Conservation (phyloP, 208 protist genomes). For the Crithidia fasciculata region DNA sequence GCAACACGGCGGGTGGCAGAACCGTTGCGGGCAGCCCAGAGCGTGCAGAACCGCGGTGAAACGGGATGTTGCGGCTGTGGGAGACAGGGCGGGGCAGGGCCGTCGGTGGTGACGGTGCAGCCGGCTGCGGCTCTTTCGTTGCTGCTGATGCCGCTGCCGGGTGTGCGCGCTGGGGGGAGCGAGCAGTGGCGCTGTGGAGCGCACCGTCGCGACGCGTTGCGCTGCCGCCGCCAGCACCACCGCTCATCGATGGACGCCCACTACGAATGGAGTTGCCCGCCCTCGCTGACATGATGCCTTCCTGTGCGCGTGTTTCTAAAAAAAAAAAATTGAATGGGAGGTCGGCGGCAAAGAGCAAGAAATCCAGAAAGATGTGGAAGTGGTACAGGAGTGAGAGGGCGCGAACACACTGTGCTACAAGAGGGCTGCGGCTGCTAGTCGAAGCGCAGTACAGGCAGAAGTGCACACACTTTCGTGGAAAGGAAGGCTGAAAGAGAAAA, state of each 20-base stretch:
- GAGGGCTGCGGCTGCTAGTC: too few relatives aligned
- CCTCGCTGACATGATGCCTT: slow-evolving; percentile 3
- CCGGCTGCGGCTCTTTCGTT: too few relatives aligned
- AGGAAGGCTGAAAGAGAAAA: too few relatives aligned
- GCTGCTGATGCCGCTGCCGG: neutral
- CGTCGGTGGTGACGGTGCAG: neutral
- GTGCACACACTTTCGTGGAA: too few relatives aligned
- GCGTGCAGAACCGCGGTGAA: slow-evolving; percentile 7
- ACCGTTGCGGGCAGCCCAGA: neutral
- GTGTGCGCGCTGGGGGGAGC: neutral
- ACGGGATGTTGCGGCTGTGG: slow-evolving; percentile 22
- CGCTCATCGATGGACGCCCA: neutral
- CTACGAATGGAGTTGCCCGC: slow-evolving; percentile 9
- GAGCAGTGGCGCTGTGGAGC: neutral
- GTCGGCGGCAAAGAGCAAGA: too few relatives aligned
- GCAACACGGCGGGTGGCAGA: slow-evolving; percentile 5
- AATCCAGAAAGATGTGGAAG: too few relatives aligned
- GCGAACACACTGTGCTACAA: too few relatives aligned
- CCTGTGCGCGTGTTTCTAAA: neutral
- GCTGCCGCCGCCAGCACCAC: neutral
- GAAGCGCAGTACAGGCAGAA: too few relatives aligned
- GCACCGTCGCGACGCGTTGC: neutral
- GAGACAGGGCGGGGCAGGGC: neutral
- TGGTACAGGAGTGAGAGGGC: too few relatives aligned
- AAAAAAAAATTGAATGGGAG: slow-evolving; percentile 1